These are phyloP conservation scores for Suhomyces vadensis DNA, from an alignment of 805 yeast species.

Conservation along the genomic window DNA sequence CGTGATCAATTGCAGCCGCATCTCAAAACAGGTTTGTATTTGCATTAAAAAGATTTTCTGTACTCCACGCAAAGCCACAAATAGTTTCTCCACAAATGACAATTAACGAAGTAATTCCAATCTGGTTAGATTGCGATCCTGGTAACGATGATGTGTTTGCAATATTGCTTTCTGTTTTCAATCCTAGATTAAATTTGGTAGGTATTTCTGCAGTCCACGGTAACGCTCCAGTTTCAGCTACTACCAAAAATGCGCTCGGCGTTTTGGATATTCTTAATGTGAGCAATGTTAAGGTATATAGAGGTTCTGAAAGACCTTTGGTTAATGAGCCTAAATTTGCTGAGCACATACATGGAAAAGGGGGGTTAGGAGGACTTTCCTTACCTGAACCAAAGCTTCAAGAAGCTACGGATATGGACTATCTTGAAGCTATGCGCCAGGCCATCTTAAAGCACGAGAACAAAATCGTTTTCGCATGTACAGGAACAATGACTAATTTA, in stretches of 20 bases:
- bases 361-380: conserved; percentile 77
- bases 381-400: conserved; percentile 53
- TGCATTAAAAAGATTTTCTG: neutral
- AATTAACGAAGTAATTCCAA: conserved; percentile 40
- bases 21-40: neutral
- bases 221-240: conserved; percentile 60
- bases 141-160: conserved; percentile 90
- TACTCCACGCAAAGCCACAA: neutral
- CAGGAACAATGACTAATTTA: conserved; percentile 77
- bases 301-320: conserved; percentile 65
- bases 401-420: conserved; percentile 23
- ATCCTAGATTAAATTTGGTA: conserved; percentile 56
- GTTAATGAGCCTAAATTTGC: conserved; percentile 52
- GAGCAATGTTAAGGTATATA: conserved; percentile 59
- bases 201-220: conserved; percentile 83
- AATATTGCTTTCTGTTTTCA: conserved; percentile 58
- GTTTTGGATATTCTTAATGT: conserved; percentile 56
- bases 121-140: conserved; percentile 92
- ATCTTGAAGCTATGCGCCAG: conserved; percentile 37
- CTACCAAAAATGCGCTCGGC: conserved; percentile 70
- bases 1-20: conserved; percentile 1
- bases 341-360: conserved; percentile 66
- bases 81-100: conserved; percentile 20
- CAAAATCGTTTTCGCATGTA: conserved; percentile 62
- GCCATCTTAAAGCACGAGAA: conserved; percentile 48